Conservation (phyloP, 257 asterid species). For the Lantana camara region DNA sequence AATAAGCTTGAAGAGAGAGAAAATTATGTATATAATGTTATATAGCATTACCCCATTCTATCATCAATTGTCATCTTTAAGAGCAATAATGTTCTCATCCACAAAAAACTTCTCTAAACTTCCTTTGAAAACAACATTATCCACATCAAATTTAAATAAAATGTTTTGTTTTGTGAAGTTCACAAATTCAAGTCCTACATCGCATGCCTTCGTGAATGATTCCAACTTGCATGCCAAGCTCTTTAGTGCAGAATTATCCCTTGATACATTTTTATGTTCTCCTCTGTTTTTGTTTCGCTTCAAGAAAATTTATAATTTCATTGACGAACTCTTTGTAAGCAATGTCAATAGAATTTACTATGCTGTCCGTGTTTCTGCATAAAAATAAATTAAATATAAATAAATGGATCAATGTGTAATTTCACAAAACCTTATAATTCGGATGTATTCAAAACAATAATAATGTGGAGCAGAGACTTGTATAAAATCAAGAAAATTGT, state of each 20-base stretch:
- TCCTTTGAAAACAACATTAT: not conserved
- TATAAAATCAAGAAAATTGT: no score
- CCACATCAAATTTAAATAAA: not conserved
- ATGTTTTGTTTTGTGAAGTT: slow-evolving; percentile 4
- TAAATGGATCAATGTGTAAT: no score
- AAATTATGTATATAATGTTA: no score
- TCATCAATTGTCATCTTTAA: not conserved
- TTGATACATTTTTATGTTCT: not conserved
- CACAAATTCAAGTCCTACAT: slow-evolving; percentile 25
- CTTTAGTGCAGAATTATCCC: not conserved
- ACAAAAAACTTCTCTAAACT: not conserved
- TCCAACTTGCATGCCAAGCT: not conserved
- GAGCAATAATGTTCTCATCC: not conserved
- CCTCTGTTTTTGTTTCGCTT: slow-evolving; percentile 13
- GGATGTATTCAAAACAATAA: no score
- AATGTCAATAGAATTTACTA: slow-evolving; percentile 22
- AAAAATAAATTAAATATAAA: not conserved
- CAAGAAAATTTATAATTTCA: slow-evolving; percentile 7
- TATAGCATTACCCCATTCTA: no score
- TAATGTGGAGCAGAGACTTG: no score
- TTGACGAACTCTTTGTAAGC: slow-evolving; percentile 14
- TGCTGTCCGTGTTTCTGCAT: slow-evolving; percentile 24
- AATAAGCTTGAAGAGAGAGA: no score
- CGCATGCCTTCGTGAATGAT: slow-evolving; percentile 20
- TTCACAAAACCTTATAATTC: no score